Percentiles rank a stretch among this genome's conserved stretches.
These are phyloP conservation scores for Clitopilus passeckerianus DNA, from an alignment of 768 basidiomycete species.

Conservation along the genomic window DNA sequence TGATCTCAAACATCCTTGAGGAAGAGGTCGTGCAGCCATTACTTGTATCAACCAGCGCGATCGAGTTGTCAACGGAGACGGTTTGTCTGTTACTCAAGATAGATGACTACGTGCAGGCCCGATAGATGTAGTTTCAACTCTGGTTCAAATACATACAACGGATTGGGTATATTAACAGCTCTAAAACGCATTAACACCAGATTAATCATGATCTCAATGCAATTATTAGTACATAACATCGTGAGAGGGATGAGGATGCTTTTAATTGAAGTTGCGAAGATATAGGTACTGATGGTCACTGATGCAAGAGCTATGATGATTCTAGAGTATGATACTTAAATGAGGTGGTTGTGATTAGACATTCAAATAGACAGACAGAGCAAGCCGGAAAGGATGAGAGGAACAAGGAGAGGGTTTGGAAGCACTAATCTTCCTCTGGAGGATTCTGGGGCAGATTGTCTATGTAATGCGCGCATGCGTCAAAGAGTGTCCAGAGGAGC, in stretches of 20 bases:
- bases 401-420: neutral
- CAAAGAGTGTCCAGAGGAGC: constrained; percentile 90
- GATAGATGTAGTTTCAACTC: constrained; percentile 29
- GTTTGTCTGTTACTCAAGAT: constrained; percentile 96
- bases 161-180: constrained; percentile 2
- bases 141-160: neutral
- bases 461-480: constrained; percentile 71
- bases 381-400: constrained; percentile 1
- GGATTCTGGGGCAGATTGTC: constrained; percentile 40
- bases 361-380: constrained; percentile 4
- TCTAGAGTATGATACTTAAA: neutral
- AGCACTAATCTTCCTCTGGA: constrained; percentile 15
- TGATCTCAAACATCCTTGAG: constrained; percentile 95
- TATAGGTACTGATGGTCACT: neutral
- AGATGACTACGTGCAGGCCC: constrained; percentile 85
- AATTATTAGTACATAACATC: neutral
- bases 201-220: neutral
- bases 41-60: constrained; percentile 89
- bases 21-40: constrained; percentile 97
- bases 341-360: neutral
- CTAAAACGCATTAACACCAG: neutral
- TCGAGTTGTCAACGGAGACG: constrained; percentile 95
- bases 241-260: neutral
- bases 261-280: neutral
- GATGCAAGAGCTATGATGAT: neutral